Evolutionary conservation across 2,329 filamentous ascomycete genomes (phyloP), one percentile per base, ranked within the genome.

Genomic region (Colletotrichum sp.): DNA sequence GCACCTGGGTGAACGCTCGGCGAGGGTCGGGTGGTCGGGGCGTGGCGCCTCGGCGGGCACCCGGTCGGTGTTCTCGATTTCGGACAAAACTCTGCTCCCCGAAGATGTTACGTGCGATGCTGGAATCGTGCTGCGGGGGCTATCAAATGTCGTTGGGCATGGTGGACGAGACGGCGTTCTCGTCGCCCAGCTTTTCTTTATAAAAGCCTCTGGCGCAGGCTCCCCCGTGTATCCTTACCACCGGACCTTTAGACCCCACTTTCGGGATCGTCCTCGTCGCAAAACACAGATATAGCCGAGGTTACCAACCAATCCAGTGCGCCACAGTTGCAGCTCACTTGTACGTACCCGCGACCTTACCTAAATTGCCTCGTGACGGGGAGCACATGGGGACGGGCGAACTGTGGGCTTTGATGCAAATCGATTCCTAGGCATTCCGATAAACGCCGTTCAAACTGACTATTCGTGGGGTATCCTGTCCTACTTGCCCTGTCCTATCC

Each of bases 261-360:
- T 74, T 78, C 76, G 76, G 76, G 75, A 77, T 72, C 66, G 71
- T 65, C 72, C 67, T 77, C 67, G 55, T 76, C 57, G 75, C 64
- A 66, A 71, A 52, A 78, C 26, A 66, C 36, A 74, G 32, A n/a
- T 60, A 78, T 75, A 78, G 75, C 76, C 76, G 76, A 78, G 76
- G 76, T 78, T 77, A 78, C 65, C 75, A n/a, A 73, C 75, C 70
- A 76, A 68, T 74, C 65, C 59, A 69, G 24, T 44, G 59, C 70
- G 70, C 74, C 70, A 65, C 74, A 69, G n/a, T 73, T 32, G 44
- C 64, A 30, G 32, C 59, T 30, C 18, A 26, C 36, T 74, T 64
- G 39, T 60, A 52, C 26, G 44, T 62, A 68, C 70, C 44, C 55
- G 32, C 49, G 26, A 60, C 66, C 8, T 57, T 32, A 24, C n/a